Evolutionary conservation across 345 rosid species (phyloP).

Genomic region (Capsella bursapastoris): DNA sequence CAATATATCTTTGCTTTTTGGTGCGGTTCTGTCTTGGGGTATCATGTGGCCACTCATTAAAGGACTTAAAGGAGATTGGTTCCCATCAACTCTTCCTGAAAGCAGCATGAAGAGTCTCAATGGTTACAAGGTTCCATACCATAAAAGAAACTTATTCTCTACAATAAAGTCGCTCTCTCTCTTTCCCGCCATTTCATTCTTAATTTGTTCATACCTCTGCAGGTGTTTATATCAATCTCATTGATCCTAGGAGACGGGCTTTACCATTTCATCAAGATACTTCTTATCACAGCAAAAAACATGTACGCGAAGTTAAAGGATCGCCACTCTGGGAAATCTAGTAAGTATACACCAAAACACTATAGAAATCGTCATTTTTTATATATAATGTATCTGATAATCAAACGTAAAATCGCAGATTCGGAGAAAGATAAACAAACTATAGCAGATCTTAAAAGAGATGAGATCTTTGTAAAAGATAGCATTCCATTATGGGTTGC

Average conservation of each 20-base stretch:
- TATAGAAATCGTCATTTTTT: background rate
- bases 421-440: conserved; percentile 29
- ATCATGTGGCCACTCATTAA: conserved; percentile 91
- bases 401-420: conserved; percentile 31
- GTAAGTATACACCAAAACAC: conserved; percentile 45
- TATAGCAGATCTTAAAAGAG: conserved; percentile 40
- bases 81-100: conserved; percentile 49
- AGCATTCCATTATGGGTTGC: conserved; percentile 64
- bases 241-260: conserved; percentile 91
- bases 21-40: conserved; percentile 90
- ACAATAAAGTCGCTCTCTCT: background rate
- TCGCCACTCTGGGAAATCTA: conserved; percentile 40
- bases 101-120: conserved; percentile 86
- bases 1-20: conserved; percentile 79
- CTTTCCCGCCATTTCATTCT: background rate
- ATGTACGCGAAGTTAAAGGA: conserved; percentile 49
- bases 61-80: conserved; percentile 81
- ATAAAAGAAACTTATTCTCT: no score
- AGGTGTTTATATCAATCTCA: conserved; percentile 88
- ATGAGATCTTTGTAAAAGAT: conserved; percentile 54
- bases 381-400: conserved; percentile 11
- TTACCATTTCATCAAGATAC: conserved; percentile 85
- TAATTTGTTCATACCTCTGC: conserved; percentile 21
- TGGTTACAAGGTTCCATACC: conserved; percentile 76
- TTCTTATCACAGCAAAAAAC: conserved; percentile 58